These are phyloP conservation scores for Ogataea angusta DNA, from an alignment of 805 yeast species.

Conservation along the genomic window DNA sequence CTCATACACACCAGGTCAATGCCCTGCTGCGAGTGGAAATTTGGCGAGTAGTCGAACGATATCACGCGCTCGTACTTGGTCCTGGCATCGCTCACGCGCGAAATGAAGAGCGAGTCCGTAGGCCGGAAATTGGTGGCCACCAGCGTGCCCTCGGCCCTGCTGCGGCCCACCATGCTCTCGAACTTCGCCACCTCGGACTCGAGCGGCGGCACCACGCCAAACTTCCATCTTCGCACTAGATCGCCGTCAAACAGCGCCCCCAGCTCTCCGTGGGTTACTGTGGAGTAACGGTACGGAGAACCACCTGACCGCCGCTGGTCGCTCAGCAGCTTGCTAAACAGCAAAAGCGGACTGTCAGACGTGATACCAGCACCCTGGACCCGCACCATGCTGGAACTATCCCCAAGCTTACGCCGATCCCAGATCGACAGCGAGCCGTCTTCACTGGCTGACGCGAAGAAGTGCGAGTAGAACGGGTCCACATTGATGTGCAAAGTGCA, in stretches of 20 bases:
- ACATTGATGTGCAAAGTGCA: constrained; percentile 64
- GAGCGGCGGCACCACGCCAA: constrained; percentile 52
- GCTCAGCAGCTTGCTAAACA: constrained; percentile 58
- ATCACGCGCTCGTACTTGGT: constrained; percentile 80
- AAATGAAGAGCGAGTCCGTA: constrained; percentile 64
- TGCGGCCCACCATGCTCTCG: constrained; percentile 17
- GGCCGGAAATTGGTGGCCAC: constrained; percentile 16
- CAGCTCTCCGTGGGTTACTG: constrained; percentile 65
- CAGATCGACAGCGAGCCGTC: constrained; percentile 82
- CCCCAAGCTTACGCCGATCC: constrained; percentile 63
- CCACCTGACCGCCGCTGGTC: constrained; percentile 57
- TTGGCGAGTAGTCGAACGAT: constrained; percentile 80
- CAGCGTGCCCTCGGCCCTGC: constrained; percentile 18
- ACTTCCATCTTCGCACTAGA: constrained; percentile 74
- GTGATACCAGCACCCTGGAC: constrained; percentile 19
- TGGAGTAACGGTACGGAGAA: constrained; percentile 68
- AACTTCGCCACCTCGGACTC: constrained; percentile 24
- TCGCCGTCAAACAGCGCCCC: constrained; percentile 79
- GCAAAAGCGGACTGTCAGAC: constrained; percentile 54
- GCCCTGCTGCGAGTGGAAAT: constrained; percentile 43
- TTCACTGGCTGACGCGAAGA: constrained; percentile 74
- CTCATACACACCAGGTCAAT: constrained; percentile 81
- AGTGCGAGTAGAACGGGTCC: constrained; percentile 64
- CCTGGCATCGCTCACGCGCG: constrained; percentile 68
- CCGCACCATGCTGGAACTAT: constrained; percentile 14